Evolutionary conservation across 2,329 filamentous ascomycete genomes (phyloP), one percentile per base, ranked within the genome.

Genomic region (Trichoderma arundinaceum): DNA sequence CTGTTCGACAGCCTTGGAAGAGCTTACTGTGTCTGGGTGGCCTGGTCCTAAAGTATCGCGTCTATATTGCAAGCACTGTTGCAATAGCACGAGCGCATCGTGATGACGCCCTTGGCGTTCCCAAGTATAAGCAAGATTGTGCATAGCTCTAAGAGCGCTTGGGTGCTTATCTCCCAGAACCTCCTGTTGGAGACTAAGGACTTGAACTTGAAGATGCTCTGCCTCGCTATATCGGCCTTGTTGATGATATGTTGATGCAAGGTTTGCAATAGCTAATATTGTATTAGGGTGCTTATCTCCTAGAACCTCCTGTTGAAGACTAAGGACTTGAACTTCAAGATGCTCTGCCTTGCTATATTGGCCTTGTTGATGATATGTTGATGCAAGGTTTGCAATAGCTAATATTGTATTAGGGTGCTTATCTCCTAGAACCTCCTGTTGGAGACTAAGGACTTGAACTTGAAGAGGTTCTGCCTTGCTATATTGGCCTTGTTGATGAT

Each of bases 81-180:
- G 13, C 38, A 57, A 43, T 17, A 43, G 22, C 2, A 15, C 2
- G 32, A 33, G 22, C 7, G 53, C 53, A 9, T 19, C 22, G 6
- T 10, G 1, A 5, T 5, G 9, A 8, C 38, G 38, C 1, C 22
- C 15, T 1, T 3, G 15, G 2, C 0, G 0, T 7, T 43, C 17
- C 53, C 53, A 43, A 10, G 3, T 56, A 2, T 5, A 6, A 52
- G 52, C 52, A 13, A 54, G 52, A n/a, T 6, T 1, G 2, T 3
- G 1, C 59, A 68, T 66, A 13, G 22, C 28, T 10, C 0, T 1
- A 0, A 61, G 15, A 5, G 69, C 68, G 22, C 67, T 53, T 3
- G 64, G 68, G 56, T 70, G 73, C 54, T 60, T 68, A 35, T 71
- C 67, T 51, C 72, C 71, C 4, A 72, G 68, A 33, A 70, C 48